Evolutionary conservation across 768 basidiomycete species (phyloP), one percentile per base, ranked within the genome.

Genomic region (Psilocybe tampanensis): DNA sequence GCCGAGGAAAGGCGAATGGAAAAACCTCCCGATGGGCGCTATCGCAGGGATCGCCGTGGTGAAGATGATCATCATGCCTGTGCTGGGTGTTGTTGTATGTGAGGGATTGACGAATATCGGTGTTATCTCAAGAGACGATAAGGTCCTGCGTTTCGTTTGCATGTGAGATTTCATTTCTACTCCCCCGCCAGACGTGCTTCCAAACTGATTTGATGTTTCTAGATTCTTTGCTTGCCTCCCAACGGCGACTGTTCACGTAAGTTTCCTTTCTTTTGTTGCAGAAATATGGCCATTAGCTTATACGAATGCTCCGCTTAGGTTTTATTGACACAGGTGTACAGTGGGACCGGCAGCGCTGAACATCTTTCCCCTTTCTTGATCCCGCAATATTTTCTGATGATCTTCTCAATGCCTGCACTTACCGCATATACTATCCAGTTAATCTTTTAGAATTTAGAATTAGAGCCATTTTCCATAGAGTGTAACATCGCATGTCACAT

Each of bases 101-200:
- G 68, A 81, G 53, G 80, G 76, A 4, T 60, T 90, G n/a, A 79
- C 78, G 15, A 68, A 64, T 2, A 68, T 60, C 0, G 81, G 81
- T 1, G 42, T 89, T 7, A 80, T 89, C 18, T 61, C 76, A 4
- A 63, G 63, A 52, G 74, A 82, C 0, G 80, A 89, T 60, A 82
- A 82, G 33, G 84, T 89, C 0, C 65, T 90, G 18, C 76, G 79
- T 58, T 87, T 89, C 52, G 81, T 89, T 15, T 85, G 85, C 81
- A 84, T 89, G 87, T 88, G 54, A 66, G 86, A 73, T 29, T 59
- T n/a, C 9, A 41, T 41, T 3, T 8, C 12, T 21, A 8, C 21
- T 23, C 13, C 21, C 12, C 5, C 21, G 7, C 26, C 48, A 8
- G 42, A 39, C 11, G 34, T 36, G 19, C 34, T 6, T 1, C 3